A percentile compares a stretch with the other conserved stretches of the same genome.
phyloP scores from a whole-genome alignment of 208 protist genomes.

The Trypanosoma mega region DNA sequence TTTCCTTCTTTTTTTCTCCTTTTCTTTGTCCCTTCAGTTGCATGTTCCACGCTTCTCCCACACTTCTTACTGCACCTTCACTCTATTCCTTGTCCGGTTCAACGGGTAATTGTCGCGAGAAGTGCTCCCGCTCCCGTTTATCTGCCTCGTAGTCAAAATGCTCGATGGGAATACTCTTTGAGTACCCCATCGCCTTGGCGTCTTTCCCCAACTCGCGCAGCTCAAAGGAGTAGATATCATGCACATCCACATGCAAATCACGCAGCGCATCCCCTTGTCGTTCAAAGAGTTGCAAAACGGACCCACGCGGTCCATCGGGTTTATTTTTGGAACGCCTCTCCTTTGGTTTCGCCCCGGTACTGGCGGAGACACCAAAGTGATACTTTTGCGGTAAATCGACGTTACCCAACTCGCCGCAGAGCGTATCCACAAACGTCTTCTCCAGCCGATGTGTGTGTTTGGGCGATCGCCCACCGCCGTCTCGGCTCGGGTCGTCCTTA shows the following conservation, averaged over 20 bases:
- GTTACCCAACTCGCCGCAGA: slow-evolving; percentile 75
- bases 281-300: slow-evolving; percentile 18
- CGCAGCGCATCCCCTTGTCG: too few relatives aligned
- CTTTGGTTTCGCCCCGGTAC: slow-evolving; percentile 33
- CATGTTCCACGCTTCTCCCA: background rate
- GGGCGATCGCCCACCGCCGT: slow-evolving; percentile 10
- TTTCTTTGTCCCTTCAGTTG: background rate
- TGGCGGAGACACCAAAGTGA: slow-evolving; percentile 78
- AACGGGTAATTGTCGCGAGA: slow-evolving; percentile 66
- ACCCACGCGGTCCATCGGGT: slow-evolving; percentile 20
- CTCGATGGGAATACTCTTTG: slow-evolving; percentile 71
- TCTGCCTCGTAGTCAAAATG: slow-evolving; percentile 76
- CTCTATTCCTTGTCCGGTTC: slow-evolving; percentile 28
- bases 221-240: slow-evolving; percentile 69
- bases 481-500: slow-evolving; percentile 17
- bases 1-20: background rate
- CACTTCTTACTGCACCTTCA: too few relatives aligned
- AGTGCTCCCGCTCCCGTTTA: slow-evolving; percentile 58
- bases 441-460: slow-evolving; percentile 19
- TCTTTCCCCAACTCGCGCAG: slow-evolving; percentile 71
- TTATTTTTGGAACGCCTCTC: slow-evolving; percentile 29
- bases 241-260: slow-evolving; percentile 73
- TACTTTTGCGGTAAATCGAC: slow-evolving; percentile 56
- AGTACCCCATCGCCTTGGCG: slow-evolving; percentile 72
- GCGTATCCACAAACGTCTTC: slow-evolving; percentile 64